Percentiles rank a stretch among this genome's conserved stretches.
Evolutionary conservation across 2,329 filamentous ascomycete genomes (phyloP).

Genomic region (Xylariaceae sp.): DNA sequence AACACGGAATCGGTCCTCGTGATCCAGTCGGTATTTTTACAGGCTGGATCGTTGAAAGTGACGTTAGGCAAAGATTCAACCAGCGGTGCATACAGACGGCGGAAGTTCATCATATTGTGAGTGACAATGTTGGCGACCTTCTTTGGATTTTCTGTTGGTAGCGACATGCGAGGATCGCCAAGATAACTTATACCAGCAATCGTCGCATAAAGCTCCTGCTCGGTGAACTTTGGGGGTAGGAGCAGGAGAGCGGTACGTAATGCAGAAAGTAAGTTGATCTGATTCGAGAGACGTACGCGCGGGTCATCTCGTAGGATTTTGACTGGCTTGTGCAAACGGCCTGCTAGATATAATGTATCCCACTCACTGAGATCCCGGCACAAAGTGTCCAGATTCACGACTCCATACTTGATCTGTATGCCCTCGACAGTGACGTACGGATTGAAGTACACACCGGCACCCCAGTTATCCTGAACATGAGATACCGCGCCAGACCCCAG

Average conservation of each 20-base stretch:
- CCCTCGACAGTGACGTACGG: conserved; percentile 93
- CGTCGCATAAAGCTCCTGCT: conserved; percentile 81
- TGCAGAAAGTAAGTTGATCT: conserved; percentile 90
- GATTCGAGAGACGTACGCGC: conserved; percentile 86
- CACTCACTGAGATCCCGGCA: conserved; percentile 83
- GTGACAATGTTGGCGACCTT: conserved; percentile 94
- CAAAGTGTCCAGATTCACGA: conserved; percentile 88
- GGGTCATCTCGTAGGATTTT: conserved; percentile 96
- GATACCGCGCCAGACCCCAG: conserved; percentile 83
- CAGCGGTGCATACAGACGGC: conserved; percentile 83
- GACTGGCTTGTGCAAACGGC: conserved; percentile 88
- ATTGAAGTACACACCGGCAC: conserved; percentile 96
- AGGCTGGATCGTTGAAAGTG: conserved; percentile 64
- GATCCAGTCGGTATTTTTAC: conserved; percentile 57
- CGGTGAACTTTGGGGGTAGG: conserved; percentile 78
- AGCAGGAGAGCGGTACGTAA: conserved; percentile 85
- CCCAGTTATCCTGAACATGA: conserved; percentile 79
- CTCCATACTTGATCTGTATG: conserved; percentile 95
- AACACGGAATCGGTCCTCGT: conserved; percentile 61
- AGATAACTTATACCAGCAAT: conserved; percentile 92
- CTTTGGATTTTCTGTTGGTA: conserved; percentile 83
- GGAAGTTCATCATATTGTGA: conserved; percentile 87
- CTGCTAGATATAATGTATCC: conserved; percentile 95
- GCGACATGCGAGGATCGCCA: conserved; percentile 91
- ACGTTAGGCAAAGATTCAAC: conserved; percentile 89